A percentile compares a stretch with the other conserved stretches of the same genome.
These are phyloP conservation scores for Botrytis squamosa DNA, from an alignment of 2,329 filamentous ascomycete genomes.

Conservation along the genomic window DNA sequence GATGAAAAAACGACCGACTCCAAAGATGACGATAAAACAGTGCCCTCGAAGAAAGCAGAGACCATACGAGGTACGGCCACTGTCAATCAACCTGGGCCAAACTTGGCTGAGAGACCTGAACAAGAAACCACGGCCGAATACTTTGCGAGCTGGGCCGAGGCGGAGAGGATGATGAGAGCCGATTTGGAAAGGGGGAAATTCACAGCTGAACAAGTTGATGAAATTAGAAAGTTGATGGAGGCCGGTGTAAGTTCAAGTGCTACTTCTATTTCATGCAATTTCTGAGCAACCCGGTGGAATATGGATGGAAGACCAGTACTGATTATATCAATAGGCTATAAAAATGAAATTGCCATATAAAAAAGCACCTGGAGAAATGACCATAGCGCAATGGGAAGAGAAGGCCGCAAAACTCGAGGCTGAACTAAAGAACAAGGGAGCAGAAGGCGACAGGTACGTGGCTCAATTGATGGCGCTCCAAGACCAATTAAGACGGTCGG, in stretches of 20 bases:
- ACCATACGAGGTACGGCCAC: conserved; percentile 10
- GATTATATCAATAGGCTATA: background rate
- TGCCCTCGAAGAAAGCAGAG: background rate
- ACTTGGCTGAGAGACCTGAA: background rate
- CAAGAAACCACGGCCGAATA: background rate
- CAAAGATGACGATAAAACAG: too few species aligned
- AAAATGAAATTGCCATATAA: background rate
- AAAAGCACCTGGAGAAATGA: background rate
- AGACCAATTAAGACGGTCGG: background rate
- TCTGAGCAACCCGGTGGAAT: too few species aligned
- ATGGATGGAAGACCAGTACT: background rate
- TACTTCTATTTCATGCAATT: background rate
- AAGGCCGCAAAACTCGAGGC: background rate
- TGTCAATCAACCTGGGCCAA: background rate
- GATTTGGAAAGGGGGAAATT: background rate
- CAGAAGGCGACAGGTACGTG: background rate
- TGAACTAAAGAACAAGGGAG: background rate
- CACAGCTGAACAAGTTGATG: background rate
- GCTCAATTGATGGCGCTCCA: background rate
- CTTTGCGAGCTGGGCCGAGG: background rate
- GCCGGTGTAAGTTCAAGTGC: background rate
- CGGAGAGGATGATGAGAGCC: background rate
- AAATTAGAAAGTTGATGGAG: background rate
- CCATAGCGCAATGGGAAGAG: background rate
- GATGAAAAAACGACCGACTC: background rate